Evolutionary conservation across 1,139 yeast genomes (phyloP).

Genomic region (Schwanniomyces etchellsii): DNA sequence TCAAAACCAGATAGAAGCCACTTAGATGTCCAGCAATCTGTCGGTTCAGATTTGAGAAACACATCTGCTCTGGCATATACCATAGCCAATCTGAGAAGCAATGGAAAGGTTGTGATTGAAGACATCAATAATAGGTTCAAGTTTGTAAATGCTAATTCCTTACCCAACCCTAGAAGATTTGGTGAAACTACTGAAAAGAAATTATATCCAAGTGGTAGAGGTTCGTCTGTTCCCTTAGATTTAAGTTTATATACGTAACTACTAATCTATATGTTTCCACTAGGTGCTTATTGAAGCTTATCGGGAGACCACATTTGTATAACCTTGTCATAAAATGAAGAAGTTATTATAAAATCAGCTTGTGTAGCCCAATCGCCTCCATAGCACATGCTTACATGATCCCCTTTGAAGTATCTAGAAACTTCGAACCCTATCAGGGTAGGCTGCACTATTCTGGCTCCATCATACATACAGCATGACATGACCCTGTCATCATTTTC

Average conservation of each 20-base stretch:
- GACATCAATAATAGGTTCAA: constrained; percentile 59
- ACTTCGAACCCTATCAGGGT: constrained; percentile 35
- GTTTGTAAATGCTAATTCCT: constrained; percentile 60
- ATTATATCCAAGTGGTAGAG: constrained; percentile 93
- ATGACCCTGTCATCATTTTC: constrained; percentile 43
- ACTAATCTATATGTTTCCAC: background rate
- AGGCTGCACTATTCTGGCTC: constrained; percentile 61
- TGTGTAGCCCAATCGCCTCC: constrained; percentile 82
- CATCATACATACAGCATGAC: constrained; percentile 93
- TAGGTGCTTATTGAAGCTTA: constrained; percentile 1
- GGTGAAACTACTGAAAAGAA: constrained; percentile 50
- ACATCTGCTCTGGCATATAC: constrained; percentile 58
- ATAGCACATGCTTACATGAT: constrained; percentile 89
- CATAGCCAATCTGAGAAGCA: constrained; percentile 20
- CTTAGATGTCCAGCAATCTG: constrained; percentile 37
- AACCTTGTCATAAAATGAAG: constrained; percentile 85
- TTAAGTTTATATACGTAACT: constrained; percentile 25
- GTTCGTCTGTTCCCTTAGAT: constrained; percentile 86
- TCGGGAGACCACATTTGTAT: constrained; percentile 64
- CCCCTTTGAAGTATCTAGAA: constrained; percentile 49
- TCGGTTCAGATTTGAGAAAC: constrained; percentile 47
- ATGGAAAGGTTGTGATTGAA: constrained; percentile 47
- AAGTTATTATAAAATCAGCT: constrained; percentile 54
- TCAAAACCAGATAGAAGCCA: constrained; percentile 5
- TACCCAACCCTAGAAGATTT: constrained; percentile 82